Percentiles rank a stretch among this genome's conserved stretches.
Conservation (phyloP, 352 stramenopile species). For the Elongisporangium senticosum region DNA sequence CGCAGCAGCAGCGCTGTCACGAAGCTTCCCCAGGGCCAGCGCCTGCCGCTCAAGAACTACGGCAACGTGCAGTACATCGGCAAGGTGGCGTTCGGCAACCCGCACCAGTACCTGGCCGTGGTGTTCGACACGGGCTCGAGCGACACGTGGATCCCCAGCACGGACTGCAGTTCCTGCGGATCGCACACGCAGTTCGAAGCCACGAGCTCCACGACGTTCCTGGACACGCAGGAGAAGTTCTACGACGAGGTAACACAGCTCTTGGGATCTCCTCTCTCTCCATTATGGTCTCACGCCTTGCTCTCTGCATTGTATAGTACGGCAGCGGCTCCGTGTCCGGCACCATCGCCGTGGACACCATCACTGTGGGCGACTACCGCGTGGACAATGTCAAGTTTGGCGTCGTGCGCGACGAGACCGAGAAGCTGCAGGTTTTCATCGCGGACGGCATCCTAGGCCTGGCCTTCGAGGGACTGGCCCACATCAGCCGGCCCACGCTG, state of each 20-base stretch:
- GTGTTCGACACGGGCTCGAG: conserved; percentile 82
- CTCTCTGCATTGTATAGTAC: conserved; percentile 27
- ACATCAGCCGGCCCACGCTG: conserved; percentile 82
- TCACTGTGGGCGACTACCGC: conserved; percentile 59
- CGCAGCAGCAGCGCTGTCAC: neutral
- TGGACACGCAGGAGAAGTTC: conserved; percentile 72
- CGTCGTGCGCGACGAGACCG: conserved; percentile 56
- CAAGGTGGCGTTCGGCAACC: conserved; percentile 62
- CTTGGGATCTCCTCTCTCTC: neutral
- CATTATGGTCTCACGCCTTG: neutral
- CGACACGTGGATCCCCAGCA: conserved; percentile 72
- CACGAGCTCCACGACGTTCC: conserved; percentile 52
- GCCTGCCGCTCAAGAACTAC: conserved; percentile 68
- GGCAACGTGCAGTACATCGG: conserved; percentile 84
- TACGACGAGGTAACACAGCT: conserved; percentile 38
- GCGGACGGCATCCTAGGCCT: conserved; percentile 87
- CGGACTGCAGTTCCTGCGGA: conserved; percentile 39
- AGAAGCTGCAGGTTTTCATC: conserved; percentile 74
- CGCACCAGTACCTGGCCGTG: conserved; percentile 55
- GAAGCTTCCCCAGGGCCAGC: conserved; percentile 28
- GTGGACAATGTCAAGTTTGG: conserved; percentile 78
- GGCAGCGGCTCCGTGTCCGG: conserved; percentile 76
- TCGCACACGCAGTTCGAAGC: conserved; percentile 53
- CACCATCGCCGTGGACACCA: conserved; percentile 70
- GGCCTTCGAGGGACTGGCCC: conserved; percentile 79